Evolutionary conservation across 306 rosid genomes (phyloP).

Genomic region (Boehmeria nivea): DNA sequence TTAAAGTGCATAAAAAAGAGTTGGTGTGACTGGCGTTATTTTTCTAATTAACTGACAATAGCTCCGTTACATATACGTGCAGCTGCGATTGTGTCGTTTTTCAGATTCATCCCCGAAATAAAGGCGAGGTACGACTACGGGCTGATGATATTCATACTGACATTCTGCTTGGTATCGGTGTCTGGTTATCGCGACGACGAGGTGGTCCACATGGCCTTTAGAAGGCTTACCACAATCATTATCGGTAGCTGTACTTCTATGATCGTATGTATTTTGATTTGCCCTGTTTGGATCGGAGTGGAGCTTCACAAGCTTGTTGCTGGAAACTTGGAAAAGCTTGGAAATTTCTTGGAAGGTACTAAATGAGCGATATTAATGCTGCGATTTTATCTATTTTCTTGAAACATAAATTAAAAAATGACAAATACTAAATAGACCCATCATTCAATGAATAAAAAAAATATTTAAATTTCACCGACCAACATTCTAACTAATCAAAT

Average conservation of each 20-base stretch:
- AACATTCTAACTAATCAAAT: no score
- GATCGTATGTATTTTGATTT: conserved; percentile 51
- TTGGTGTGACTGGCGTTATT: no score
- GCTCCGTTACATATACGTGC: conserved; percentile 17
- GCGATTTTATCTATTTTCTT: no score
- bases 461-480: no score
- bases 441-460: no score
- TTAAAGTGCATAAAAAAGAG: no score
- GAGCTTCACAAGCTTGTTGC: conserved; percentile 65
- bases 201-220: conserved; percentile 47
- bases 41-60: neutral
- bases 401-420: no score
- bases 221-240: conserved; percentile 56
- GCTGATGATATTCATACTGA: conserved; percentile 58
- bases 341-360: conserved; percentile 54
- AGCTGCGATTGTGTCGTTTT: conserved; percentile 50
- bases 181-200: conserved; percentile 68
- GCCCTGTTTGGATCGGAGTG: conserved; percentile 87
- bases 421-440: no score
- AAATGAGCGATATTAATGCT: no score
- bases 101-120: conserved; percentile 65
- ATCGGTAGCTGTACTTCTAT: conserved; percentile 59
- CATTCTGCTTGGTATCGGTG: conserved; percentile 64
- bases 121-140: conserved; percentile 82
- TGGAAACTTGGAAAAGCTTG: conserved; percentile 49